phyloP scores from a whole-genome alignment of 1,284 basidiomycete species.

The Abortiporus biennis region DNA sequence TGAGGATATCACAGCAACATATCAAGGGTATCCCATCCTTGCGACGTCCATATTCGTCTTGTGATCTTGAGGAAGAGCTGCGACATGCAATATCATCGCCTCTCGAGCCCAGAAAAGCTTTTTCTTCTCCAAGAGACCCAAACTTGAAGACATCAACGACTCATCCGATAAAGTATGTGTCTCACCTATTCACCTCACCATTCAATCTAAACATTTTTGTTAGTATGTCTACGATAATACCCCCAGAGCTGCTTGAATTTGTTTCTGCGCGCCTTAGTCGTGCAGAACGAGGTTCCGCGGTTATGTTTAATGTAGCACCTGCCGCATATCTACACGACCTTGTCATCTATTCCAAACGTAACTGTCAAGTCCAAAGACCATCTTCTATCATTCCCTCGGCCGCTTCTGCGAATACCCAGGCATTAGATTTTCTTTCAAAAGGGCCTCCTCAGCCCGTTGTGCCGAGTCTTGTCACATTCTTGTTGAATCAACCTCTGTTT shows the following conservation, averaged over 20 bases:
- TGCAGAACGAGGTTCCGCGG: constrained; percentile 28
- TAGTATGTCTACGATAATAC: constrained; percentile 64
- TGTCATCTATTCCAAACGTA: no score
- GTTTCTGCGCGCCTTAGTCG: constrained; percentile 47
- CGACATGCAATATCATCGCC: constrained; percentile 46
- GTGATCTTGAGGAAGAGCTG: constrained; percentile 40
- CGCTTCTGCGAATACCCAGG: constrained; percentile 1
- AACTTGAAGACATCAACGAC: constrained; percentile 70
- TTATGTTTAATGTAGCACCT: constrained; percentile 29
- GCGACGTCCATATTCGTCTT: constrained; percentile 19
- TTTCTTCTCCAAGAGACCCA: constrained; percentile 14
- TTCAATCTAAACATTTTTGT: neutral
- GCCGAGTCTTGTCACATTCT: constrained; percentile 8
- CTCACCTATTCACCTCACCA: neutral
- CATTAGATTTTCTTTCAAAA: neutral
- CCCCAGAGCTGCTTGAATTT: constrained; percentile 49
- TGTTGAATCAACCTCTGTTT: constrained; percentile 12
- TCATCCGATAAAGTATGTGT: constrained; percentile 78
- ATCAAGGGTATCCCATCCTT: constrained; percentile 10
- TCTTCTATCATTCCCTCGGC: neutral
- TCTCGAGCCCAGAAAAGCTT: constrained; percentile 15
- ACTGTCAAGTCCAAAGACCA: constrained; percentile 11
- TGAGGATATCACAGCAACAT: neutral
- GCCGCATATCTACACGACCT: constrained; percentile 27
- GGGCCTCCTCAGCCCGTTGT: neutral